Evolutionary conservation across 768 basidiomycete genomes (phyloP), one percentile per base, ranked within the genome.

Genomic region (Russula vinacea): DNA sequence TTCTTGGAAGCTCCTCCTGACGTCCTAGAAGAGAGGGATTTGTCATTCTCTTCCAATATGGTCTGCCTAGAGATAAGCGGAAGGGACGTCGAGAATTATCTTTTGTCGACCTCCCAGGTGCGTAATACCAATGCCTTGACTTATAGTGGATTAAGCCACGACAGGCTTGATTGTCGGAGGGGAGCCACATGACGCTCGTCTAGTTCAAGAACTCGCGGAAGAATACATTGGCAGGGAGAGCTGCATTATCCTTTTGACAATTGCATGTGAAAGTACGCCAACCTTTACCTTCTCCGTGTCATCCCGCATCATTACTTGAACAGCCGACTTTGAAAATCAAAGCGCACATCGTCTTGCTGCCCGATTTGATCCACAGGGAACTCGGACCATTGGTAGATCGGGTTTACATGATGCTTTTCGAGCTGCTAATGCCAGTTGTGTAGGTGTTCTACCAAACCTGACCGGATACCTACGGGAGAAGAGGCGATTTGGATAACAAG

Each of bases 301-400:
- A n/a, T n/a, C 10, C 39, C 37, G 14, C 44, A n/a, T 58, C 58
- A 24, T 54, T 26, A 32, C 14, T 6, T 52, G 40, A 13, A 11
- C 59, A 92, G 90, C 88, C 57, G 89, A 92, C 66, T 89, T 88
- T 22, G 87, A 91, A 68, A 92, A 89, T 49, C 89, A 92, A 71
- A 86, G 85, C 0, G 89, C 89, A 0, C 84, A 87, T 62, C 76
- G 81, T n/a, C 75, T 92, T 0, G 83, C 87, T 0, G 86, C 84
- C 68, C 56, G 75, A 17, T 74, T 80, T 54, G 89, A 91, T 64
- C 83, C 84, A 0, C 74, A 82, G 1, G 88, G 89, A 0, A 79
- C 78, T 56, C 79, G 88, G 5, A 92, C 89, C 0, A 86, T 91
- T 17, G 89, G 90, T 88, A 65, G 11, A 79, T 68, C 7, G 13